Evolutionary conservation across 2,329 filamentous ascomycete species (phyloP).

Genomic region (Calonectria pseudoreteaudii): DNA sequence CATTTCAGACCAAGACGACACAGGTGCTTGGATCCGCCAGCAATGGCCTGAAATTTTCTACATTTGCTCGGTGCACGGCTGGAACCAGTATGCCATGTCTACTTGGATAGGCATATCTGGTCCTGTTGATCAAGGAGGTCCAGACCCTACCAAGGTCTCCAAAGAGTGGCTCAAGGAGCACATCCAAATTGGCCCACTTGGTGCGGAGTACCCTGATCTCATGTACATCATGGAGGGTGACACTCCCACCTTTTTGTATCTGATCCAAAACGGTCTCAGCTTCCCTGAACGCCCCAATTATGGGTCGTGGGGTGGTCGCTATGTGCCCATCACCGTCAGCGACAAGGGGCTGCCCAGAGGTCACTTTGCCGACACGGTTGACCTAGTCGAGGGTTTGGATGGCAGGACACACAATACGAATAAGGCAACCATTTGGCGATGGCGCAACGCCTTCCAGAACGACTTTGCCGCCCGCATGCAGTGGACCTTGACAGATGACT

Average conservation of each 20-base stretch:
- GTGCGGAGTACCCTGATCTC: conserved; percentile 57
- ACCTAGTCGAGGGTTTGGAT: conserved; percentile 41
- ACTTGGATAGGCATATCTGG: conserved; percentile 68
- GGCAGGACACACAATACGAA: conserved; percentile 40
- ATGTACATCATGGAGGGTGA: conserved; percentile 65
- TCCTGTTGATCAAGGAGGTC: conserved; percentile 39
- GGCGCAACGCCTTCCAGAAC: conserved; percentile 54
- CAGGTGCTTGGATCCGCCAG: conserved; percentile 63
- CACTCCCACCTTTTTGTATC: conserved; percentile 61
- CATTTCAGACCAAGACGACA: conserved; percentile 71
- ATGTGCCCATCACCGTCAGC: conserved; percentile 48
- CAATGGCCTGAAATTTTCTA: conserved; percentile 67
- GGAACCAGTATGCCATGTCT: conserved; percentile 64
- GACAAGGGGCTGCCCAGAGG: conserved; percentile 20
- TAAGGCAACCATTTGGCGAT: conserved; percentile 56
- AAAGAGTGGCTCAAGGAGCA: conserved; percentile 64
- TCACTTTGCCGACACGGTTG: conserved; percentile 41
- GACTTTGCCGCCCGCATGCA: conserved; percentile 57
- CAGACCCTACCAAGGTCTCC: conserved; percentile 59
- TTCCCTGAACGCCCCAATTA: conserved; percentile 58
- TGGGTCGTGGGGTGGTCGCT: conserved; percentile 63
- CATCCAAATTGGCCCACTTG: conserved; percentile 62
- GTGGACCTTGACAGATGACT: conserved; percentile 48
- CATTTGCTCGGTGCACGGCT: conserved; percentile 66
- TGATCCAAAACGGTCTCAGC: conserved; percentile 47